Conservation (phyloP, 768 basidiomycete genomes). For the Hortiboletus flavorubellus region DNA sequence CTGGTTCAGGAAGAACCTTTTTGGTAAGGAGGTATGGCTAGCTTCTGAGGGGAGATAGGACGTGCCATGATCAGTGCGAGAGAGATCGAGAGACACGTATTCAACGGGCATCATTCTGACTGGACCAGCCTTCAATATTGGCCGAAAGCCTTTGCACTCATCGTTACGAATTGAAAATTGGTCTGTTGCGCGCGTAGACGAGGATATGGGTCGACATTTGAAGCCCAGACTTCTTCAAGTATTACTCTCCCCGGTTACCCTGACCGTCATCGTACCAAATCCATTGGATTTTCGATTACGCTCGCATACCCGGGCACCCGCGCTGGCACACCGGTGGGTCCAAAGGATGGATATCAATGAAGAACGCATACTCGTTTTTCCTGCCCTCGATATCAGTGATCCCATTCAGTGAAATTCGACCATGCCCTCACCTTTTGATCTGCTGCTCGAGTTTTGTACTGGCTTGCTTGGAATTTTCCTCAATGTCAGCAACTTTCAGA, state of each 20-base stretch:
- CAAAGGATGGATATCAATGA: constrained; percentile 55
- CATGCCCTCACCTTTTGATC: constrained; percentile 61
- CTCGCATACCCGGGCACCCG: constrained; percentile 62
- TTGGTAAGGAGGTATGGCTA: constrained; percentile 5
- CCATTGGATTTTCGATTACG: constrained; percentile 85
- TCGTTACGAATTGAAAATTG: constrained; percentile 69
- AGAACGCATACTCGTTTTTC: constrained; percentile 86
- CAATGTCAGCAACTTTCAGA: constrained; percentile 52
- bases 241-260: constrained; percentile 76
- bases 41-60: constrained; percentile 32
- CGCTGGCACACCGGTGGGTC: constrained; percentile 33
- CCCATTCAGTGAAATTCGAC: background rate
- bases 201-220: background rate
- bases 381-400: constrained; percentile 35
- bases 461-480: constrained; percentile 40
- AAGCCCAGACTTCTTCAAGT: constrained; percentile 57
- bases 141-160: constrained; percentile 75
- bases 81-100: too few relatives aligned
- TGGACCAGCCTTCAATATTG: constrained; percentile 42
- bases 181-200: constrained; percentile 34
- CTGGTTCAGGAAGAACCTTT: constrained; percentile 10
- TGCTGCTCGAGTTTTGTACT: constrained; percentile 26
- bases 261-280: constrained; percentile 83
- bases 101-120: too few relatives aligned
- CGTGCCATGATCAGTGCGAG: constrained; percentile 27